Evolutionary conservation across 2,329 filamentous ascomycete genomes (phyloP).

Genomic region (Talaromyces sp.): DNA sequence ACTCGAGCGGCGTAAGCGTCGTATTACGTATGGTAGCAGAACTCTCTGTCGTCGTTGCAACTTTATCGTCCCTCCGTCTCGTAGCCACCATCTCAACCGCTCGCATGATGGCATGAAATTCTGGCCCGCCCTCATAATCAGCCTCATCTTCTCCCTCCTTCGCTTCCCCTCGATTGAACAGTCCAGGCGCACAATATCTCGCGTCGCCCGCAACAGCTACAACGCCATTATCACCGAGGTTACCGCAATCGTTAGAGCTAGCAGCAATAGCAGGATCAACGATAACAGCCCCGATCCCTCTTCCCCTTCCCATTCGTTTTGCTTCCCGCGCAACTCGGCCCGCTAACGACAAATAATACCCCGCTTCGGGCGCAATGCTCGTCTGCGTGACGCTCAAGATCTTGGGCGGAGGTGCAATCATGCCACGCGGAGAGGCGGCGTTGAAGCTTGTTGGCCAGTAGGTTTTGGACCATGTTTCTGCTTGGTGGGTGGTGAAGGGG

Average conservation of each 20-base stretch:
- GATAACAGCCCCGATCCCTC: constrained; percentile 43
- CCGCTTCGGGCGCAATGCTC: constrained; percentile 36
- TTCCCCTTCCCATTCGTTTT: constrained; percentile 34
- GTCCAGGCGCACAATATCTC: constrained; percentile 30
- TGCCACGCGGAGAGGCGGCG: constrained; percentile 42
- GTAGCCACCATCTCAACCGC: constrained; percentile 42
- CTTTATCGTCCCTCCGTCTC: constrained; percentile 34
- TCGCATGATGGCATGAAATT: constrained; percentile 48
- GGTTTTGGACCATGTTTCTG: constrained; percentile 40
- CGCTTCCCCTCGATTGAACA: background rate
- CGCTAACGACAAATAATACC: constrained; percentile 41
- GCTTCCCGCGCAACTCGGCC: constrained; percentile 39
- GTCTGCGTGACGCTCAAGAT: constrained; percentile 34
- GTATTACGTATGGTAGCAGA: constrained; percentile 9
- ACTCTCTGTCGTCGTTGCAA: background rate
- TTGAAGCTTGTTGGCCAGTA: constrained; percentile 47
- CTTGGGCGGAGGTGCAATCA: constrained; percentile 41
- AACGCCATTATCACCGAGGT: constrained; percentile 30
- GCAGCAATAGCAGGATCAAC: constrained; percentile 32
- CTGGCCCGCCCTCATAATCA: constrained; percentile 42
- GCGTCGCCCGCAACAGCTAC: constrained; percentile 46
- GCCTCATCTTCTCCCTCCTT: constrained; percentile 26
- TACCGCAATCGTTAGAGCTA: constrained; percentile 29
- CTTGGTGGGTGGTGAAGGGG: constrained; percentile 39
- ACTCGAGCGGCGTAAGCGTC: constrained; percentile 43